Percentiles rank a stretch among this genome's conserved stretches.
Conservation (phyloP, 2,329 filamentous ascomycete species). For the Cryphonectria parasitica region DNA sequence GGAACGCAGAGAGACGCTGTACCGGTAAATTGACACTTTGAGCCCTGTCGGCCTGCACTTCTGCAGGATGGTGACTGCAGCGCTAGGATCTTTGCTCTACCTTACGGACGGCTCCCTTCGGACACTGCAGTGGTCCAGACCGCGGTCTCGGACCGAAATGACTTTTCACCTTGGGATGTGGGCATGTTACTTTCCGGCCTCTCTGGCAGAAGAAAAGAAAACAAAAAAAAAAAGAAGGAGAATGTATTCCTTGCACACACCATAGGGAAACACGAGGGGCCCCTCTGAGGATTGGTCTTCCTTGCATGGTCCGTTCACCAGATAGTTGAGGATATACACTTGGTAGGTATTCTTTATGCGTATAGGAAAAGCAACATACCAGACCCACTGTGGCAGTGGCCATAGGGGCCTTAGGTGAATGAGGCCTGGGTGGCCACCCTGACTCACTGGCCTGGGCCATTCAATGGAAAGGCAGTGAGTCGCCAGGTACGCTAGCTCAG, state of each 20-base stretch:
- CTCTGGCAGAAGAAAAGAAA: neutral
- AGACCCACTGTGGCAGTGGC: too few species aligned
- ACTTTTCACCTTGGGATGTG: neutral
- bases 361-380: neutral
- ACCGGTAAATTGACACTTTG: neutral
- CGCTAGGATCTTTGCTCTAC: neutral
- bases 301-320: neutral
- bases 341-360: neutral
- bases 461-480: too few species aligned
- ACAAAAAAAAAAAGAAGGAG: neutral
- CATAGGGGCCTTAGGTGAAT: too few species aligned
- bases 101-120: neutral
- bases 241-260: neutral
- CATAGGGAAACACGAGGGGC: neutral
- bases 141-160: neutral
- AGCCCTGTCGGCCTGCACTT: neutral
- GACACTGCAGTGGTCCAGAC: neutral
- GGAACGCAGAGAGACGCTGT: neutral
- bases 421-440: too few species aligned
- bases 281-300: neutral
- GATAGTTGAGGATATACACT: neutral
- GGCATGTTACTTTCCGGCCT: neutral
- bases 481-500: too few species aligned
- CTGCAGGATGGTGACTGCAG: neutral
- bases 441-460: too few species aligned